These are phyloP conservation scores for Glycyrrhiza uralensis DNA, from an alignment of 306 rosid species.

Conservation along the genomic window DNA sequence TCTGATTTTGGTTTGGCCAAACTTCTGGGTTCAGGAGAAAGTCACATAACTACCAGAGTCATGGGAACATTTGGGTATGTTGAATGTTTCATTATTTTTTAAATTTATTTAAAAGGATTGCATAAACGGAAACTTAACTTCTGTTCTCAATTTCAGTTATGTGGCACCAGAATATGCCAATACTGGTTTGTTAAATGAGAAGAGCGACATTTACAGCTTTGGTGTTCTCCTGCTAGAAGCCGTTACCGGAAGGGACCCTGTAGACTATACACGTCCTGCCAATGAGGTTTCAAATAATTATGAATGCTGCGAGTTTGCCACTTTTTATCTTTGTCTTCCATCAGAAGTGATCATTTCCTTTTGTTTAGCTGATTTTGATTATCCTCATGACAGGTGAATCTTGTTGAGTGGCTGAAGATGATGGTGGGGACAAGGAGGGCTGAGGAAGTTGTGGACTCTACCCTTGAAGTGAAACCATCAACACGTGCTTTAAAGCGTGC, in stretches of 20 bases:
- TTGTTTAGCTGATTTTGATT: slow-evolving; percentile 16
- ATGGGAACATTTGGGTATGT: slow-evolving; percentile 98
- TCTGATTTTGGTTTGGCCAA: slow-evolving; percentile 98
- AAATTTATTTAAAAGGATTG: not conserved
- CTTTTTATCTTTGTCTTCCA: not conserved
- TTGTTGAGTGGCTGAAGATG: slow-evolving; percentile 95
- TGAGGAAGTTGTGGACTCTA: slow-evolving; percentile 82
- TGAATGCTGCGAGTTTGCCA: not conserved
- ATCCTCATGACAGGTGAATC: slow-evolving; percentile 72
- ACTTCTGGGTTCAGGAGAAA: slow-evolving; percentile 88
- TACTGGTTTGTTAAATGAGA: slow-evolving; percentile 89
- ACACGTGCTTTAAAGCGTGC: slow-evolving; percentile 75
- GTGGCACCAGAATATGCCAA: slow-evolving; percentile 99
- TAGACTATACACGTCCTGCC: slow-evolving; percentile 78
- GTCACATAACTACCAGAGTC: slow-evolving; percentile 92
- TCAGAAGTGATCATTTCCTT: not conserved
- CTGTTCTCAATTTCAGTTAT: slow-evolving; percentile 56
- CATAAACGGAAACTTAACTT: slow-evolving; percentile 14
- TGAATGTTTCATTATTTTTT: not conserved
- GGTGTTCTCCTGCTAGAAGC: slow-evolving; percentile 90
- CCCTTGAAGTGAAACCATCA: slow-evolving; percentile 70
- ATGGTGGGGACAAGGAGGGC: slow-evolving; percentile 94
- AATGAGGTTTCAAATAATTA: slow-evolving; percentile 54
- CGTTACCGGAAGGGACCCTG: slow-evolving; percentile 95
- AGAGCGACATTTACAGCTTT: slow-evolving; percentile 92